phyloP scores from a whole-genome alignment of 2,329 filamentous ascomycete genomes.

The Claviceps sp. region DNA sequence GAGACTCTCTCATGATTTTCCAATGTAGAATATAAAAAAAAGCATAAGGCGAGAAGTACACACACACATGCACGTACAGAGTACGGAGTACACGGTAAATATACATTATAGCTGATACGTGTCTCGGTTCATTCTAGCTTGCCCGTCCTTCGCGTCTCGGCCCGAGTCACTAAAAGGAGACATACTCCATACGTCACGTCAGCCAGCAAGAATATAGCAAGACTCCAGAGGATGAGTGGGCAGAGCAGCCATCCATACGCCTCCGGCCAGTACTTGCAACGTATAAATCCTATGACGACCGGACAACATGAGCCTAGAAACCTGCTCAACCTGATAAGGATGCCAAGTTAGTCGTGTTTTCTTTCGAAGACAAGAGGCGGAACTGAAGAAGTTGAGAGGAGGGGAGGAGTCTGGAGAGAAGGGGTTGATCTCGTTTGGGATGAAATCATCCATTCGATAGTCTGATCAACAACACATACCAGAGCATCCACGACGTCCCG shows the following conservation, averaged over 20 bases:
- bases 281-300: slow-evolving; percentile 6
- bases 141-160: background rate
- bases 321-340: slow-evolving; percentile 5
- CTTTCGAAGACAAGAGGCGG: background rate
- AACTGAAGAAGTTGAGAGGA: background rate
- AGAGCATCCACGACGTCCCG: slow-evolving; percentile 7
- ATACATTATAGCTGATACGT: background rate
- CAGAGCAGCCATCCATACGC: slow-evolving; percentile 1
- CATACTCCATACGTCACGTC: slow-evolving; percentile 7
- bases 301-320: slow-evolving; percentile 8
- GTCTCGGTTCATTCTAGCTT: background rate
- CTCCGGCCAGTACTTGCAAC: slow-evolving; percentile 4
- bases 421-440: background rate
- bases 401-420: background rate
- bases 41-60: too few relatives aligned
- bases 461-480: slow-evolving; percentile 2
- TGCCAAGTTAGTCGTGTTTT: too few relatives aligned
- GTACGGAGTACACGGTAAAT: too few relatives aligned
- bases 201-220: slow-evolving; percentile 4
- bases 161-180: slow-evolving; percentile 1
- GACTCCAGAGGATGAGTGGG: slow-evolving; percentile 7
- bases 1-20: too few relatives aligned
- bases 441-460: background rate
- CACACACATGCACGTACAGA: too few relatives aligned
- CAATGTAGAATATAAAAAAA: too few relatives aligned